These are phyloP conservation scores for Euphorbia lathyris DNA, from an alignment of 345 rosid species.

Conservation along the genomic window DNA sequence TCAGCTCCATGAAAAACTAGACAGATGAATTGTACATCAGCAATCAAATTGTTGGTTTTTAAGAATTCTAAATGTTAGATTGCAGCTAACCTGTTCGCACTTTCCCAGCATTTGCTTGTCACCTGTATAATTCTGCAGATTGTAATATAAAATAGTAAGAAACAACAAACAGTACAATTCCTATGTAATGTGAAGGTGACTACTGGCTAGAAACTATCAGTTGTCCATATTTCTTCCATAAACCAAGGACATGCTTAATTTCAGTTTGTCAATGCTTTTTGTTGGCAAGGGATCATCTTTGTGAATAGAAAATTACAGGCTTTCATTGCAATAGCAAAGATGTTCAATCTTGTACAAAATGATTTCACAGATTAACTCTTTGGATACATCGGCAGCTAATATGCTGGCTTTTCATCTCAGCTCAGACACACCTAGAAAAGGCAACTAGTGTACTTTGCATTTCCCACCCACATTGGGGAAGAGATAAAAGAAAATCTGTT, in stretches of 20 bases:
- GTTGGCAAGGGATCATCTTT: background rate
- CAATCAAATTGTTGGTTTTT: constrained; percentile 15
- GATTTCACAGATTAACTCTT: background rate
- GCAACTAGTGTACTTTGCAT: background rate
- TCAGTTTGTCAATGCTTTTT: background rate
- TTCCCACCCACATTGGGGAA: background rate
- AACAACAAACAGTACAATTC: constrained; percentile 1
- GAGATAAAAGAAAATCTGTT: background rate
- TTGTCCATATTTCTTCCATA: constrained; percentile 3
- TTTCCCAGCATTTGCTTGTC: constrained; percentile 91
- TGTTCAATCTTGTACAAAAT: background rate
- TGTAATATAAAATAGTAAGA: constrained; percentile 21
- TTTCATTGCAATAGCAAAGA: background rate
- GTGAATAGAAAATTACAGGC: background rate
- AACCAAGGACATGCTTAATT: background rate
- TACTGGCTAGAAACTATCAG: background rate
- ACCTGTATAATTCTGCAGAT: constrained; percentile 75
- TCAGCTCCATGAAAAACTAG: constrained; percentile 92
- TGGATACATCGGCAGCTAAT: background rate
- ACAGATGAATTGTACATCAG: constrained; percentile 26
- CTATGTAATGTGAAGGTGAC: background rate
- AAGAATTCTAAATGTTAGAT: constrained; percentile 21
- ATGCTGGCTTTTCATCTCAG: background rate
- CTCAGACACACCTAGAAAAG: background rate
- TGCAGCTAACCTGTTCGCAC: constrained; percentile 79